These are phyloP conservation scores for Fusarium ramigenum DNA, from an alignment of 2,329 filamentous ascomycete species.

Conservation along the genomic window DNA sequence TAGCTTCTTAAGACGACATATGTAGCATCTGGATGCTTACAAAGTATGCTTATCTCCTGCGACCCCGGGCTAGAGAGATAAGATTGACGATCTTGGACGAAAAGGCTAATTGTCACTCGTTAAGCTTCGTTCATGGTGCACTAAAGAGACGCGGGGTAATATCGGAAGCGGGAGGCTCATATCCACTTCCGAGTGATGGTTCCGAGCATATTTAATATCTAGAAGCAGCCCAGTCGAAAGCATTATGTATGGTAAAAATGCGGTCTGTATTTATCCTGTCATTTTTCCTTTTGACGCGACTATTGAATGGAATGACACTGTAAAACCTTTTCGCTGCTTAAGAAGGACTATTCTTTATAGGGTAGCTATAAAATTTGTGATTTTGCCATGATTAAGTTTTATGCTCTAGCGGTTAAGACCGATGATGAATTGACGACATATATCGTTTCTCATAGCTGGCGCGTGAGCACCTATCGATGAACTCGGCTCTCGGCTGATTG, in stretches of 20 bases:
- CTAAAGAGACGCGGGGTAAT: neutral
- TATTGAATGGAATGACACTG: accelerated
- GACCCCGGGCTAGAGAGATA: neutral
- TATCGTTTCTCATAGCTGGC: no score
- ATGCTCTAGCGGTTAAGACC: accelerated
- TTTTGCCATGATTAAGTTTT: accelerated
- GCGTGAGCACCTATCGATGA: no score
- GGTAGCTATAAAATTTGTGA: accelerated
- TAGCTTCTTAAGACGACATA: neutral
- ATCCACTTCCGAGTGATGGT: neutral
- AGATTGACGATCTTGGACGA: neutral
- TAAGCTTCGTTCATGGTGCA: accelerated
- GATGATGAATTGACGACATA: accelerated
- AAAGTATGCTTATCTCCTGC: neutral
- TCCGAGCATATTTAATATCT: neutral
- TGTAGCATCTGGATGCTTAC: accelerated
- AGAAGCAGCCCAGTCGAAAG: accelerated
- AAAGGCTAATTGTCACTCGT: neutral
- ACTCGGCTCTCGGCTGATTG: no score
- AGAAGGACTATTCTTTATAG: accelerated
- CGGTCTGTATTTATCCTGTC: accelerated
- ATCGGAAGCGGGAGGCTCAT: no score
- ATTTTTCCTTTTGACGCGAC: accelerated
- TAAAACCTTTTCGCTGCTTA: accelerated
- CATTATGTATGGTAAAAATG: accelerated